Conservation (phyloP, 495 filamentous ascomycete species). For the Aspergillus carlsbadensis region DNA sequence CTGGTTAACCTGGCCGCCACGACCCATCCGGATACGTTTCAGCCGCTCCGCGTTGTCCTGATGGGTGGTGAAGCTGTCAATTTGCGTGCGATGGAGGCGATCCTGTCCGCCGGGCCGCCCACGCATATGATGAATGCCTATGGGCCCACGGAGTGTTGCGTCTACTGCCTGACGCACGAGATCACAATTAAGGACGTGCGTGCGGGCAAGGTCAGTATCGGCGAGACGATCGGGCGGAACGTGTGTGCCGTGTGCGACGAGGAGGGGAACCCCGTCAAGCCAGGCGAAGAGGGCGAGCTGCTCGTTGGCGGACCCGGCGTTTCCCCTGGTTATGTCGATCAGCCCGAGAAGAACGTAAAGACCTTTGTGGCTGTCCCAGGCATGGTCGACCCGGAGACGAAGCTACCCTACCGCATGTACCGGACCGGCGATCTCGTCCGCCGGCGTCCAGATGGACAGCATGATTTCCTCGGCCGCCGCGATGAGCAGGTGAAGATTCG, state of each 20-base stretch:
- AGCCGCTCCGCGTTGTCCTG: slow-evolving; percentile 8
- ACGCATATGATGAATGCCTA: slow-evolving; percentile 31
- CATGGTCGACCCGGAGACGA: not conserved
- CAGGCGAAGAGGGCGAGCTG: slow-evolving; percentile 42
- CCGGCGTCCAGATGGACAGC: slow-evolving; percentile 21
- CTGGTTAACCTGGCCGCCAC: slow-evolving; percentile 19
- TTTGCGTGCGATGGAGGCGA: slow-evolving; percentile 12
- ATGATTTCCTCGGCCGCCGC: slow-evolving; percentile 28
- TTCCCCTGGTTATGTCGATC: slow-evolving; percentile 40
- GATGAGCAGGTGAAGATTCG: slow-evolving; percentile 48
- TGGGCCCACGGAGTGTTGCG: slow-evolving; percentile 31
- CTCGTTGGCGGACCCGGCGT: slow-evolving; percentile 41
- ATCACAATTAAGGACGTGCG: slow-evolving; percentile 10
- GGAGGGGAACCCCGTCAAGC: slow-evolving; percentile 28
- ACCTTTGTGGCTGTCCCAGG: slow-evolving; percentile 24
- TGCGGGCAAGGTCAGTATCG: slow-evolving; percentile 13
- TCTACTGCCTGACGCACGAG: slow-evolving; percentile 12
- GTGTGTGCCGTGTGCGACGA: slow-evolving; percentile 38
- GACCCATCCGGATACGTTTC: slow-evolving; percentile 14
- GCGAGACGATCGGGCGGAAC: slow-evolving; percentile 13
- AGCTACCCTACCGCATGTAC: slow-evolving; percentile 6
- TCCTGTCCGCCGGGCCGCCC: slow-evolving; percentile 18
- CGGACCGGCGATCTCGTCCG: slow-evolving; percentile 21
- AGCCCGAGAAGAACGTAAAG: slow-evolving; percentile 29
- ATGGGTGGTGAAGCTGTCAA: slow-evolving; percentile 25